These are phyloP conservation scores for thale cress (Arabidopsis thaliana) DNA, from an alignment of 345 rosid genomes.

Conservation along the genomic window TAIR10.1 NC_003076.8:2051501-2052000, in stretches of 20 bases:
- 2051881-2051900: constrained; percentile 91
- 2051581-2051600: constrained; percentile 97
- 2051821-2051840: constrained; percentile 90
- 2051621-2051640: constrained; percentile 97
- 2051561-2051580: constrained; percentile 97
- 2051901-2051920: constrained; percentile 99
- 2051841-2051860: constrained; percentile 96
- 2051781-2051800: constrained; percentile 15
- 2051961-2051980: constrained; percentile 28
- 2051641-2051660: constrained; percentile 17
- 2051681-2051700: constrained; percentile 10
- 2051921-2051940: constrained; percentile 99
- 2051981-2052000: constrained; percentile 7
- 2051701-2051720: constrained; percentile 7
- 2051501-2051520: constrained; percentile 17
- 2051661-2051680: constrained; percentile 26
- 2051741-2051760: constrained; percentile 5
- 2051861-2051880: constrained; percentile 97
- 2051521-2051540: constrained; percentile 81
- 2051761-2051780: constrained; percentile 21
- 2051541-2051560: constrained; percentile 96
- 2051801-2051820: constrained; percentile 30
- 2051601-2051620: constrained; percentile 79
- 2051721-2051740: constrained; percentile 21
- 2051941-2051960: constrained; percentile 43